phyloP scores from a whole-genome alignment of 2,329 filamentous ascomycete genomes.

The Pseudogymnoascus sp. region DNA sequence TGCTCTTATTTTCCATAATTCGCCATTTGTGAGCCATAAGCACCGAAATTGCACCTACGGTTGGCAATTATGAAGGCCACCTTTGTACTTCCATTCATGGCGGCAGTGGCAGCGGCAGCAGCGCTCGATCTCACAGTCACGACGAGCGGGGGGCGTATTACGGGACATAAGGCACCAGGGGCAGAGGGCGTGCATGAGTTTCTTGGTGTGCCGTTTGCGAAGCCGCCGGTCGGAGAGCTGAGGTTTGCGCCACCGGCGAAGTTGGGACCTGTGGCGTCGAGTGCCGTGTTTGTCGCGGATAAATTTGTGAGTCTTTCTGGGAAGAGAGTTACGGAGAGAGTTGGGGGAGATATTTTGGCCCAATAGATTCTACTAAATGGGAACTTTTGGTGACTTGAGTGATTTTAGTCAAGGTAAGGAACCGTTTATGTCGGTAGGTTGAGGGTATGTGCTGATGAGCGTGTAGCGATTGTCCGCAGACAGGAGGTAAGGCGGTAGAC shows the following conservation, averaged over 20 bases:
- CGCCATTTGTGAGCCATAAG: no score
- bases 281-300: background rate
- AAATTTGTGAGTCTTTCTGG: background rate
- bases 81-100: background rate
- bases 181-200: background rate
- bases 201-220: slow-evolving; percentile 10
- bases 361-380: background rate
- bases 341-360: background rate
- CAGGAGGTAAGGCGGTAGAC: background rate
- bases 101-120: background rate
- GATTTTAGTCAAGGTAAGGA: background rate
- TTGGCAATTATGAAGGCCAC: background rate
- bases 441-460: background rate
- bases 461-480: background rate
- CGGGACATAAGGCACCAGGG: background rate
- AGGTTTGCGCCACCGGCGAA: background rate
- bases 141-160: background rate
- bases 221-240: background rate
- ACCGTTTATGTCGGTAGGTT: background rate
- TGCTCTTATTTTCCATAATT: no score
- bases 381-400: background rate
- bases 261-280: background rate
- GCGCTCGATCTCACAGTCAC: background rate
- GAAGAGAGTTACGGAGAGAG: background rate
- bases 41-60: background rate